Percentiles rank a stretch among this genome's conserved stretches.
Evolutionary conservation across 768 basidiomycete genomes (phyloP).

Genomic region (Jaapia argillacea): DNA sequence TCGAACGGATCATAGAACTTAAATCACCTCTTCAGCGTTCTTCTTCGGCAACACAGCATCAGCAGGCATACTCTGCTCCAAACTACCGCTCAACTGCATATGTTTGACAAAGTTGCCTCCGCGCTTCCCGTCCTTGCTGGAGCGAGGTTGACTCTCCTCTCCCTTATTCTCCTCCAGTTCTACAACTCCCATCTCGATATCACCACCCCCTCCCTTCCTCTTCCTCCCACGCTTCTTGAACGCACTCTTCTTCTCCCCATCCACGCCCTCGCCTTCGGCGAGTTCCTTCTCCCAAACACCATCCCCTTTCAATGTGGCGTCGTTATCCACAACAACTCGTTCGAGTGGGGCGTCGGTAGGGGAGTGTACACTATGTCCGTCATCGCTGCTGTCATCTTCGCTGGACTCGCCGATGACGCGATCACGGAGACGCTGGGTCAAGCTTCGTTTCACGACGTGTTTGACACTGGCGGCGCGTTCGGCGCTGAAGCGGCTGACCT

Average conservation of each 20-base stretch:
- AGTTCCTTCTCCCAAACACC: conserved; percentile 10
- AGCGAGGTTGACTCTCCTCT: conserved; percentile 11
- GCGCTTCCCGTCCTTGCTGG: too few relatives aligned
- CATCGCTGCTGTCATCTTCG: conserved; percentile 35
- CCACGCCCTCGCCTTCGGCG: conserved; percentile 6
- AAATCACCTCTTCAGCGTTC: conserved; percentile 60
- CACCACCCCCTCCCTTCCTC: conserved; percentile 11
- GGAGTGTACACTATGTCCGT: conserved; percentile 3
- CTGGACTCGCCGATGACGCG: conserved; percentile 43
- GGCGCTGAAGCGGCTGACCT: conserved; percentile 19
- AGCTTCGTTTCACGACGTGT: conserved; percentile 70
- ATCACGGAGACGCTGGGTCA: conserved; percentile 69
- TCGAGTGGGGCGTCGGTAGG: conserved; percentile 1
- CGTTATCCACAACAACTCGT: conserved; percentile 14
- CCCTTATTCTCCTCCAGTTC: conserved; percentile 9
- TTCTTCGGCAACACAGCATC: conserved; percentile 76
- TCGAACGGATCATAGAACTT: too few relatives aligned
- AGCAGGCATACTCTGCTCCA: conserved; percentile 81
- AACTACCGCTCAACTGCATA: conserved; percentile 18
- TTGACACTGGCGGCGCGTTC: conserved; percentile 64
- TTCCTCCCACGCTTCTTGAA: conserved; percentile 9
- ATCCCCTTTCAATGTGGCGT: conserved; percentile 13
- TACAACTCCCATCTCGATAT: conserved; percentile 21
- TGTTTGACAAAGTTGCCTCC: conserved; percentile 15
- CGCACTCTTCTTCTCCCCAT: conserved; percentile 2